These are phyloP conservation scores for Pythium brachiatum DNA, from an alignment of 352 stramenopile species.

Conservation along the genomic window DNA sequence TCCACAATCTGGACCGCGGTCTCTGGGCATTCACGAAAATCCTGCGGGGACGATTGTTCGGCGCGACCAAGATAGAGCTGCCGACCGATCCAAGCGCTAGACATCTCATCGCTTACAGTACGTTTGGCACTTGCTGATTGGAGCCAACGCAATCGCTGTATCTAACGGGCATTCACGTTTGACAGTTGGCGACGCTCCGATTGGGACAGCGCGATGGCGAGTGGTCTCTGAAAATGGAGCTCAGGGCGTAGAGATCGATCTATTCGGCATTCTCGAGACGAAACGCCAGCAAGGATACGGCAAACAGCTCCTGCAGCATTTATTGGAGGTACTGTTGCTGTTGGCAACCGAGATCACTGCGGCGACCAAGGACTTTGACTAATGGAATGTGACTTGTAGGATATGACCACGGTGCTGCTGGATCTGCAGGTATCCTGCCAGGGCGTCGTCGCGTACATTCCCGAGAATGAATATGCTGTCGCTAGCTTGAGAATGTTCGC, in stretches of 20 bases:
- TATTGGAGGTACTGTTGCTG: constrained; percentile 40
- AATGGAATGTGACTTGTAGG: constrained; percentile 23
- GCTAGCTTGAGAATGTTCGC: constrained; percentile 50
- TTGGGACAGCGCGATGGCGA: constrained; percentile 54
- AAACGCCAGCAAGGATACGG: constrained; percentile 57
- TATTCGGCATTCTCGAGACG: constrained; percentile 49
- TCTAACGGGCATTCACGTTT: constrained; percentile 10
- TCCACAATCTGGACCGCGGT: constrained; percentile 31
- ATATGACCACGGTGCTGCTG: constrained; percentile 42
- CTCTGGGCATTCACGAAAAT: constrained; percentile 58
- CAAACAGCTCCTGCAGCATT: constrained; percentile 42
- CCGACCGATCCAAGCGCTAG: constrained; percentile 37
- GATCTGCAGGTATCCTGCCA: constrained; percentile 31
- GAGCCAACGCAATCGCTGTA: not conserved
- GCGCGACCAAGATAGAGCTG: constrained; percentile 21
- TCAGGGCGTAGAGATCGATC: constrained; percentile 50
- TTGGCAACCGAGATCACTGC: too few species aligned
- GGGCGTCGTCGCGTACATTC: constrained; percentile 41
- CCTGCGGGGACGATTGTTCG: constrained; percentile 46
- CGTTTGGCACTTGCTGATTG: constrained; percentile 9
- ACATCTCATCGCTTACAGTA: constrained; percentile 68
- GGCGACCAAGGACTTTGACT: too few species aligned
- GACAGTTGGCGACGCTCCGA: constrained; percentile 68
- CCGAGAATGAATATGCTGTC: constrained; percentile 32
- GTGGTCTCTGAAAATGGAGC: constrained; percentile 38